Evolutionary conservation across 768 basidiomycete species (phyloP), one percentile per base, ranked within the genome.

Genomic region (Lactarius akahatsu): DNA sequence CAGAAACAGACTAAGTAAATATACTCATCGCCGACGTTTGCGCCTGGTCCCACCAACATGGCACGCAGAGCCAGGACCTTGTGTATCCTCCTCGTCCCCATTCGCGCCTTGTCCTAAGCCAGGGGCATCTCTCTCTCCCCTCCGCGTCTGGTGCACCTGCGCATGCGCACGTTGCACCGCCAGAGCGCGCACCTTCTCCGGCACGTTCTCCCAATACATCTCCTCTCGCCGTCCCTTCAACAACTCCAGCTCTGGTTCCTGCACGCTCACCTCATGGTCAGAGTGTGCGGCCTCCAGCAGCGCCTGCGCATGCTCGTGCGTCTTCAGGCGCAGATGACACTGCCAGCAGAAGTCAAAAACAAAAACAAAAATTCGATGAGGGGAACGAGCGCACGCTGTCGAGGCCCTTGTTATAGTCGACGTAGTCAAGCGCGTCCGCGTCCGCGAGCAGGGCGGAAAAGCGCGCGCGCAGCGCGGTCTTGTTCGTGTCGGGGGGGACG

Each of bases 201-300:
- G 92, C 0, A 93, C 86, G 66, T 87, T 87, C 62, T 86, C 82
- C 92, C 91, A 93, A 71, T 93, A 93, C 43, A 93, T 62, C 64
- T 82, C 84, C 70, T 92, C 91, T 64, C 81, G 79, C 73, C 77
- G 85, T 3, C 89, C 91, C 3, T 75, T 72, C 0, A 93, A 85
- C 18, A 86, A 54, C 72, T 91, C 91, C 52, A 84, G 71, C 20
- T 61, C 54, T 61, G 72, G 75, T 4, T 70, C 59, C 30, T 69
- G 72, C n/a, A 30, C 20, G 26, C 50, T 52, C n/a, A 41, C 69
- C 4, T 13, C 30, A 0, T 63, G 38, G 0, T 59, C 43, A 72
- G 91, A 88, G 68, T 82, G 77, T 0, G 26, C 23, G 2, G 50
- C 23, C 26, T 75, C 67, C 0, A 84, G 75, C 38, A 93, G 75